Conservation (phyloP, 352 stramenopile genomes). For the Phytophthora lateralis region DNA sequence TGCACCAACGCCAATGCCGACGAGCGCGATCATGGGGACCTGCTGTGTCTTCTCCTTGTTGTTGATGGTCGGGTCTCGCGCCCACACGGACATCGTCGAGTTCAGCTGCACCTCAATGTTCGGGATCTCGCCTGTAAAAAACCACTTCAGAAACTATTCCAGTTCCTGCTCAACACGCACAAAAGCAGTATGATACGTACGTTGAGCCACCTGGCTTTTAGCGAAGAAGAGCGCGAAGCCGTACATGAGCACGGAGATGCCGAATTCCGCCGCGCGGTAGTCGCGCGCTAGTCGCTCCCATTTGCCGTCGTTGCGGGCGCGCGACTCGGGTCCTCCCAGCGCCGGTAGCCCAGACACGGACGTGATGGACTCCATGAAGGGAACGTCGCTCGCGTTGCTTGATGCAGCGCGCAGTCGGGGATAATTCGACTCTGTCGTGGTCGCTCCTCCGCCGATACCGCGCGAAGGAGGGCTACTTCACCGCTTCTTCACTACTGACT, state of each 20-base stretch:
- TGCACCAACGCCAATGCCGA: conserved; percentile 39
- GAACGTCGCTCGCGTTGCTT: conserved; percentile 38
- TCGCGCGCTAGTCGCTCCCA: conserved; percentile 28
- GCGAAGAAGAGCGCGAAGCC: conserved; percentile 43
- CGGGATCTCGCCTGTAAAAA: conserved; percentile 51
- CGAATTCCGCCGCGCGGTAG: conserved; percentile 41
- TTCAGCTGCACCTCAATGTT: conserved; percentile 58
- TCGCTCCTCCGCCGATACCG: conserved; percentile 7
- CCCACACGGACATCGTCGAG: conserved; percentile 50
- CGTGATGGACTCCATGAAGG: conserved; percentile 42
- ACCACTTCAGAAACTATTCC: conserved; percentile 18
- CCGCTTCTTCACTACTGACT: conserved; percentile 34
- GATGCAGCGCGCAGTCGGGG: conserved; percentile 20
- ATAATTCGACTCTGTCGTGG: conserved; percentile 17
- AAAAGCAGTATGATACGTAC: conserved; percentile 16
- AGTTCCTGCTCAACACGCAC: conserved; percentile 3
- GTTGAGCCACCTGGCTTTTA: conserved; percentile 43
- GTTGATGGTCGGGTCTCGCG: conserved; percentile 62
- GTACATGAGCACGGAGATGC: conserved; percentile 41
- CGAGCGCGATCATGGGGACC: conserved; percentile 61
- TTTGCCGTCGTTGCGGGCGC: conserved; percentile 10
- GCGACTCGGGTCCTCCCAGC: background rate
- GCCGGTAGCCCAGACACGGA: conserved; percentile 26
- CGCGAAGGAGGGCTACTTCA: conserved; percentile 29
- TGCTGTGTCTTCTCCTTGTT: conserved; percentile 61